Base-by-base conservation (phyloP, 192 early-diverging fungal species). In the Chytriomyces sp. region DNA sequence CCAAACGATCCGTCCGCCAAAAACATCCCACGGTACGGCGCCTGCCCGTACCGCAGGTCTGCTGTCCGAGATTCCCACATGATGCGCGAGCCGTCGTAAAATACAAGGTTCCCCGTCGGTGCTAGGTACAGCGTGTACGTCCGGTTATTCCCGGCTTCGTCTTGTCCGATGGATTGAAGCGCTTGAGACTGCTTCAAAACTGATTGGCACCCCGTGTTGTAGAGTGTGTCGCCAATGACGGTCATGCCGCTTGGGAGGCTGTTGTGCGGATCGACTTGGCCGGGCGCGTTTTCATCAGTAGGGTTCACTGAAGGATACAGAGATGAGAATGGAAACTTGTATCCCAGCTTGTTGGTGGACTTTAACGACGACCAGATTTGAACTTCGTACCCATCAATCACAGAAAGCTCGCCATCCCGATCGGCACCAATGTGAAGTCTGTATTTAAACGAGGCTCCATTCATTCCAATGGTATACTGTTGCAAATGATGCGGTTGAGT, bases 61-160 rank as follows among this genome's bases (percentile, higher is more conserved):
- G 53, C 53, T 57, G 53, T 57, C 53, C 53, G 53, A n/a, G 10
- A 13, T n/a, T 57, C 53, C 53, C 53, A 57, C 53, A 57, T 57
- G 53, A n/a, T 57, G 10, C 53, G 10, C 10, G n/a, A 10, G 53
- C 53, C 53, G 53, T 57, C 53, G 10, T 57, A 13, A n/a, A 57
- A n/a, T n/a, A 57, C 53, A n/a, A 57, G 53, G 53, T 57, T 57
- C 10, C 53, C 53, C 53, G 53, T 57, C 10, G 10, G 10, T n/a
- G 10, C n/a, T 10, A 57, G 53, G 53, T 13, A 13, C 10, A 57
- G n/a, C 10, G 53, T n/a, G 53, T 13, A 57, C 10, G 10, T 10
- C 10, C 53, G 10, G 53, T 57, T 57, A n/a, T 10, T 57, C 10
- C 10, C 53, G 53, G 53, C 10, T 10, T n/a, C n/a, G 10, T 10